Evolutionary conservation across 805 yeast genomes (phyloP).

Genomic region (Kluyveromyces dobzhanskii): DNA sequence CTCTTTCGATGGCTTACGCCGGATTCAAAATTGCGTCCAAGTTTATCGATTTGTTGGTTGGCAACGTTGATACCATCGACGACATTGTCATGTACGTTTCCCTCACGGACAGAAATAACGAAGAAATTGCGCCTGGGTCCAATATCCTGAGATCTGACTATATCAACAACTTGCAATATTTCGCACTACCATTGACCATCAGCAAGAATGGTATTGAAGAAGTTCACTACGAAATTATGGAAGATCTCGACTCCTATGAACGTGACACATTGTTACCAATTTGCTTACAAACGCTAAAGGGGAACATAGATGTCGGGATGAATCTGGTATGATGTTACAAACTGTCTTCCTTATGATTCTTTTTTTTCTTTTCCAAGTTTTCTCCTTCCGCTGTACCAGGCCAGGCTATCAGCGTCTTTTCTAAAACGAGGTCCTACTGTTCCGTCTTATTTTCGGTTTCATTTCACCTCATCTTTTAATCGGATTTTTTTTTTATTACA

Average conservation of each 20-base stretch:
- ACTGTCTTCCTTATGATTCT: no score
- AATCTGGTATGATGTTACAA: slow-evolving; percentile 3
- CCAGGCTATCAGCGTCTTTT: no score
- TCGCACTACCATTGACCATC: slow-evolving; percentile 57
- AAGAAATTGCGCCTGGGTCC: slow-evolving; percentile 26
- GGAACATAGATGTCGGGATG: slow-evolving; percentile 17
- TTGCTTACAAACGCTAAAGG: slow-evolving; percentile 18
- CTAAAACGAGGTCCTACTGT: no score
- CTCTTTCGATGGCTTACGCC: slow-evolving; percentile 92
- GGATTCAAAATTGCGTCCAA: slow-evolving; percentile 71
- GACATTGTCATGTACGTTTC: slow-evolving; percentile 42
- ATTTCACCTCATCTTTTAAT: no score
- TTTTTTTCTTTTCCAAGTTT: no score
- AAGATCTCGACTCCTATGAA: slow-evolving; percentile 43
- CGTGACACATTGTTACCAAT: slow-evolving; percentile 29
- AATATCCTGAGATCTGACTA: slow-evolving; percentile 8
- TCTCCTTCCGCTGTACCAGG: no score
- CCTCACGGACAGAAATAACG: slow-evolving; percentile 42
- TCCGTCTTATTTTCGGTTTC: no score
- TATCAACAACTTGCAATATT: slow-evolving; percentile 32
- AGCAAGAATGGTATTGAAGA: slow-evolving; percentile 46
- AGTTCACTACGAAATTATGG: slow-evolving; percentile 46
- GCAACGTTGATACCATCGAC: slow-evolving; percentile 33
- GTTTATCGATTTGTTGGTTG: slow-evolving; percentile 27
- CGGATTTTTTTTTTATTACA: no score